A percentile compares a stretch with the other conserved stretches of the same genome.
Conservation (phyloP, 305 asterid genomes). For the Fraxinus sp. region DNA sequence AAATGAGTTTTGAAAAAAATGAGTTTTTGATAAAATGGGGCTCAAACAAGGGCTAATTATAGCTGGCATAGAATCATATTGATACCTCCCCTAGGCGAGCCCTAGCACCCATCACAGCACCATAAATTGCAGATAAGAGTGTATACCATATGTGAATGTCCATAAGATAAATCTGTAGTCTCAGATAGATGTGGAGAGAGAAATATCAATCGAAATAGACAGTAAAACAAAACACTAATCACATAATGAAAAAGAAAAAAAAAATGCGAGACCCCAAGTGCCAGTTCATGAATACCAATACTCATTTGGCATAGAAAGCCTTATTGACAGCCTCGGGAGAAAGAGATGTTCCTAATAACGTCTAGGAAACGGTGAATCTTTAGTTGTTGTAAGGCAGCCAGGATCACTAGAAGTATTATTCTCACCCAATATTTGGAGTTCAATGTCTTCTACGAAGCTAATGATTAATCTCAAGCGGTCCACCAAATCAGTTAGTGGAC, state of each 20-base stretch:
- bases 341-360: background rate
- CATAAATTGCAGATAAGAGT: constrained; percentile 84
- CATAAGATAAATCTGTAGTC: constrained; percentile 83
- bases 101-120: constrained; percentile 97
- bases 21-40: background rate
- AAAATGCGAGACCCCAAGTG: background rate
- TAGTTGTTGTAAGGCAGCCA: background rate
- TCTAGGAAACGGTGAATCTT: background rate
- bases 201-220: background rate
- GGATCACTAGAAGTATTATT: background rate
- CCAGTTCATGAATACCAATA: constrained; percentile 9
- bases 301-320: constrained; percentile 13
- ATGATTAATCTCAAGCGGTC: constrained; percentile 3
- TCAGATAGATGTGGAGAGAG: background rate
- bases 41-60: background rate
- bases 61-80: constrained; percentile 19
- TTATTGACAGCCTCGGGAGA: background rate
- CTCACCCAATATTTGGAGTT: background rate
- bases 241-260: background rate
- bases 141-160: constrained; percentile 97
- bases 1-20: background rate
- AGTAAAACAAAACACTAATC: constrained; percentile 16
- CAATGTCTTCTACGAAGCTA: background rate
- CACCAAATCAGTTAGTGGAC: background rate
- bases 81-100: constrained; percentile 94